A percentile compares a stretch with the other conserved stretches of the same genome.
These are phyloP conservation scores for Triticum dicoccoides DNA, from an alignment of 176 grass and related monocot species.

Conservation along the genomic window DNA sequence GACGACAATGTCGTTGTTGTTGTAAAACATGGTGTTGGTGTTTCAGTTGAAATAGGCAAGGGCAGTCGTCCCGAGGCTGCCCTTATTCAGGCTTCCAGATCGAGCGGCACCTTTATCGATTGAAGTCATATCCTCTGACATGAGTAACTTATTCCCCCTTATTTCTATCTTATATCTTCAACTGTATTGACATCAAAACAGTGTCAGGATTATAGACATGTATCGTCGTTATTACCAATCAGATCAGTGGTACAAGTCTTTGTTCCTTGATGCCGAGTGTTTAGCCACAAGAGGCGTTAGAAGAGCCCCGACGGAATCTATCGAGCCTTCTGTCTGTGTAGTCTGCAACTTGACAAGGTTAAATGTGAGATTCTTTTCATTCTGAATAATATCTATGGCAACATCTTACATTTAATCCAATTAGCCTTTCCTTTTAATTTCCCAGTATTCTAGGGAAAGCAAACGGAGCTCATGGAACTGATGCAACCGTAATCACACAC, in stretches of 20 bases:
- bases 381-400: background rate
- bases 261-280: slow-evolving; percentile 60
- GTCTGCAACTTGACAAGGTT: slow-evolving; percentile 72
- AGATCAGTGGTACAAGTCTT: background rate
- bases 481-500: slow-evolving; percentile 70
- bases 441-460: slow-evolving; percentile 58
- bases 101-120: no score
- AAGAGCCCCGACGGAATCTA: slow-evolving; percentile 58
- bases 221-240: background rate
- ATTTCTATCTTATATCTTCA: no score
- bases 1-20: no score
- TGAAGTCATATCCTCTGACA: no score
- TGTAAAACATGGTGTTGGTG: no score
- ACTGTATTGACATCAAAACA: no score
- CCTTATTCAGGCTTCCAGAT: no score
- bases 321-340: slow-evolving; percentile 66
- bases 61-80: no score
- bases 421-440: slow-evolving; percentile 15
- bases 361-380: background rate
- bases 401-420: background rate
- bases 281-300: slow-evolving; percentile 73
- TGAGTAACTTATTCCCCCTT: no score
- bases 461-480: slow-evolving; percentile 72
- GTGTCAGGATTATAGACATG: no score
- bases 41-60: no score